Evolutionary conservation across 495 filamentous ascomycete species (phyloP), one percentile per base, ranked within the genome.

Genomic region (Aspergillus olivimuriae): DNA sequence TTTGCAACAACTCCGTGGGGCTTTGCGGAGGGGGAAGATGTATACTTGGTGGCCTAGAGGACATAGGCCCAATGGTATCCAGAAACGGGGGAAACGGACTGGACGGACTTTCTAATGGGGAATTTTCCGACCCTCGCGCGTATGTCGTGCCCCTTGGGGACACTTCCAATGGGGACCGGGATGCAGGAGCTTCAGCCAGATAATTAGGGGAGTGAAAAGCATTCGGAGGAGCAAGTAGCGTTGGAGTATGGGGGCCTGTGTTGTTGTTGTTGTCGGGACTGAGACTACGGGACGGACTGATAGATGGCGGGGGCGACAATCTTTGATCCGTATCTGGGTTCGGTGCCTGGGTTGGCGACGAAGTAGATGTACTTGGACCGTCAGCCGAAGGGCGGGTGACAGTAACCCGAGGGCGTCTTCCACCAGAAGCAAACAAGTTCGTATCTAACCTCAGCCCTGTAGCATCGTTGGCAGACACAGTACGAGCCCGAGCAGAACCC

Each of bases 391-490:
- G 63, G 20, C 55, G 54, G 33, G 57, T 64, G 19, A 67, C 44
- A 28, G 65, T 65, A 4, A 69, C 48, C 36, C 43, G 48, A 47
- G 53, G 45, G 39, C 43, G 47, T 53, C 24, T 22, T 53, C 43
- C 36, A 33, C 22, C 19, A 37, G 37, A 17, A 34, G 43, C 46
- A 31, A 56, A 52, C 4, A 65, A 21, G 18, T 47, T 64, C 30
- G 65, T 54, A 28, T 76, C 71, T 1, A 75, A 39, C 41, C 54
- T 65, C 30, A 76, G 42, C 8, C 67, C 60, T 17, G 58, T 46
- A 18, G 66, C 77, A 65, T 81, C 80, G 51, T 83, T 86, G 22
- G 82, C 72, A 24, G 84, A 87, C 17, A 84, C 82, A 26, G 84
- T 81, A 40, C 84, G 68, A 41, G 57, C 50, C 21, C 76, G 68